A percentile compares a stretch with the other conserved stretches of the same genome.
These are phyloP conservation scores for Paracoccidioides lutzii DNA, from an alignment of 2,329 filamentous ascomycete species.

Conservation along the genomic window DNA sequence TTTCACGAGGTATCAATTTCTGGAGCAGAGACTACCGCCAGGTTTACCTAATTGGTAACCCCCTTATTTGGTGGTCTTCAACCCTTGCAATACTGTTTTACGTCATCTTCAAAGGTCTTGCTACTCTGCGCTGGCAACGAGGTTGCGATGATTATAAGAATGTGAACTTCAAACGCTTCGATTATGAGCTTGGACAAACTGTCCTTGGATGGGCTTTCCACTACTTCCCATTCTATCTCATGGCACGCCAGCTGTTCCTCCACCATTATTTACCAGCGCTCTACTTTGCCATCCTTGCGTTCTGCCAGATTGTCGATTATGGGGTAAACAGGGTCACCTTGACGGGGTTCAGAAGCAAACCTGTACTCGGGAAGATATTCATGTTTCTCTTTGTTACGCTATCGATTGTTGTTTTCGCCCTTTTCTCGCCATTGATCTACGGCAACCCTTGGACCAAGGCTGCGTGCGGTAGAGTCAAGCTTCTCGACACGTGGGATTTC, in stretches of 20 bases:
- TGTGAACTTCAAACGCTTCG: constrained; percentile 83
- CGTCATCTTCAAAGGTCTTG: constrained; percentile 70
- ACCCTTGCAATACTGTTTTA: constrained; percentile 67
- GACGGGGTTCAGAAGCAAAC: constrained; percentile 55
- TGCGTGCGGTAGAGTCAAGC: constrained; percentile 75
- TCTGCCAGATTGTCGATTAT: constrained; percentile 86
- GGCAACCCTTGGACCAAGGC: constrained; percentile 87
- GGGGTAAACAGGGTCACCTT: constrained; percentile 57
- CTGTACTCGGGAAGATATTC: constrained; percentile 60
- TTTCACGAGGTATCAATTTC: constrained; percentile 95
- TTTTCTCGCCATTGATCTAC: constrained; percentile 85
- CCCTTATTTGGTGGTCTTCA: constrained; percentile 85
- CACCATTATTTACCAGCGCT: constrained; percentile 97
- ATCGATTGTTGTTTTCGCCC: constrained; percentile 60
- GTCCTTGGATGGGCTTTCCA: constrained; percentile 94
- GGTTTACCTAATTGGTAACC: constrained; percentile 93
- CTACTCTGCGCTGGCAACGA: constrained; percentile 86
- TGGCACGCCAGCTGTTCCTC: constrained; percentile 94
- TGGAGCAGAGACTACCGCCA: constrained; percentile 92
- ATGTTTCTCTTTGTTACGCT: constrained; percentile 62
- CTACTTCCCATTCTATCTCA: constrained; percentile 97
- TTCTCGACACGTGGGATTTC: constrained; percentile 88
- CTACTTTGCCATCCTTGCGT: constrained; percentile 81
- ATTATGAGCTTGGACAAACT: constrained; percentile 85
- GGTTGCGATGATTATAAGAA: constrained; percentile 76